phyloP scores from a whole-genome alignment of 2,329 filamentous ascomycete species.

The Achaetomium macrosporum region DNA sequence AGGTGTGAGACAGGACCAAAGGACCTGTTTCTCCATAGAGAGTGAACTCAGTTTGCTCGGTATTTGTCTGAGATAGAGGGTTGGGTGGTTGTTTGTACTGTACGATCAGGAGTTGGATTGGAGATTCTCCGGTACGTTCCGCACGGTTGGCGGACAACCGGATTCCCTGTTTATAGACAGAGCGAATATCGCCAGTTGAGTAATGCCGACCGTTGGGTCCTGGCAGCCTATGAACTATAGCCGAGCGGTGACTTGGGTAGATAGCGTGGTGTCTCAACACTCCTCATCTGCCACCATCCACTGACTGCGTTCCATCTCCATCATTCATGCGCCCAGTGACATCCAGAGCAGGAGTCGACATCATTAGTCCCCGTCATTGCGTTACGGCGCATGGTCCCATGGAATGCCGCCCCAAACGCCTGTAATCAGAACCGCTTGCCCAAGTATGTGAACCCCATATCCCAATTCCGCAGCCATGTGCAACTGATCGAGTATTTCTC shows the following conservation, averaged over 20 bases:
- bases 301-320: no score
- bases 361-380: no score
- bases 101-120: slow-evolving; percentile 2
- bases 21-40: no score
- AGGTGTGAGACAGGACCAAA: no score
- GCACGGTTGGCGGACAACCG: not conserved
- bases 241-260: no score
- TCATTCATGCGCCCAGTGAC: no score
- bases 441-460: not conserved
- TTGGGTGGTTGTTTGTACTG: not conserved
- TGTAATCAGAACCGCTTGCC: not conserved
- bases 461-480: not conserved
- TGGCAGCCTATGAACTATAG: not conserved
- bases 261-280: no score
- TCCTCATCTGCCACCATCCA: no score
- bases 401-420: not conserved
- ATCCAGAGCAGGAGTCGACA: no score
- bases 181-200: not conserved
- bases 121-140: not conserved
- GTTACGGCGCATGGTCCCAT: no score
- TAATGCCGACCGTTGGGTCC: not conserved
- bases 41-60: no score
- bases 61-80: not conserved
- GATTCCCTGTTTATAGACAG: not conserved
- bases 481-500: not conserved